Conservation (phyloP, 768 basidiomycete genomes). For the Lactarius tabidus region DNA sequence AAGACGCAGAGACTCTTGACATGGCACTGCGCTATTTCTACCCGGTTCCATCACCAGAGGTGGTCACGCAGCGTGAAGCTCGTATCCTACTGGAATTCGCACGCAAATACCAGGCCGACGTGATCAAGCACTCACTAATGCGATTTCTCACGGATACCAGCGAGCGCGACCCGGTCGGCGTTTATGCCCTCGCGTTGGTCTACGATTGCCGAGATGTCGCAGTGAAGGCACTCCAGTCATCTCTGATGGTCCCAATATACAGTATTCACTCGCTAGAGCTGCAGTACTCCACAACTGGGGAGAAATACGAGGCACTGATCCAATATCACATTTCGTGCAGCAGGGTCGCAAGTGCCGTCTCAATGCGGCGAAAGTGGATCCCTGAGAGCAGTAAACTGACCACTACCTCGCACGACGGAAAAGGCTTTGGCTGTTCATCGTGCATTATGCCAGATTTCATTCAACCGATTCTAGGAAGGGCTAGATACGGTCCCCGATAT, state of each 20-base stretch:
- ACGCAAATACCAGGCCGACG: conserved; percentile 18
- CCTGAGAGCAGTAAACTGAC: neutral
- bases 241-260: conserved; percentile 4
- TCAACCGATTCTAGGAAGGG: neutral
- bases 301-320: conserved; percentile 10
- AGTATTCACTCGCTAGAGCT: conserved; percentile 2
- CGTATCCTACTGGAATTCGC: conserved; percentile 12
- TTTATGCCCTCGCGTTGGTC: conserved; percentile 8
- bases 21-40: conserved; percentile 17
- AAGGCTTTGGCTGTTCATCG: neutral
- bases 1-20: conserved; percentile 13
- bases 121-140: neutral
- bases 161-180: conserved; percentile 19
- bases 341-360: conserved; percentile 9
- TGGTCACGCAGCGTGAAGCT: neutral
- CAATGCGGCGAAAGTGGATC: conserved; percentile 2
- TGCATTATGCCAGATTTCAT: neutral
- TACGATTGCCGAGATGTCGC: conserved; percentile 1
- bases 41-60: neutral
- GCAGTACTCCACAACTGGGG: neutral
- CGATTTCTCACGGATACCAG: neutral
- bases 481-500: conserved; percentile 2
- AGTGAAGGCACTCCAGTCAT: neutral
- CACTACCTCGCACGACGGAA: neutral
- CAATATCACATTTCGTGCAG: conserved; percentile 10